Evolutionary conservation across 2,329 filamentous ascomycete species (phyloP).

Genomic region (Fusarium duplospermum): DNA sequence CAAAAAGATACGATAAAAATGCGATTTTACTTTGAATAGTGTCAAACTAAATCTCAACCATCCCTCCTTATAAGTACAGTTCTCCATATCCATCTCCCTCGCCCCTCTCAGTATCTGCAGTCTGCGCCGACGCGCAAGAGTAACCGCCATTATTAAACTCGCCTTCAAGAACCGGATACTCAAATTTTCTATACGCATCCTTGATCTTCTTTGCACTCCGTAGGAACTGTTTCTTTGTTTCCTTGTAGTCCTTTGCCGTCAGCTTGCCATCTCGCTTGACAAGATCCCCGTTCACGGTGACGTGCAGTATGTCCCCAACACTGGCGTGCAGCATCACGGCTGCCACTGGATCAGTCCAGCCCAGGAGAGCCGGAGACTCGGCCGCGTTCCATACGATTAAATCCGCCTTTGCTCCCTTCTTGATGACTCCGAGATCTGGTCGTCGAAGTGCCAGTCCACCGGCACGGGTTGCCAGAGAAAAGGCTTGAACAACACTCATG

Average conservation of each 20-base stretch:
- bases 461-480: slow-evolving; percentile 64
- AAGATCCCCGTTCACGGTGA: slow-evolving; percentile 55
- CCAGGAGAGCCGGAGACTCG: slow-evolving; percentile 60
- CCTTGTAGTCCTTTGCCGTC: slow-evolving; percentile 42
- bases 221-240: slow-evolving; percentile 48
- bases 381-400: slow-evolving; percentile 64
- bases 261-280: slow-evolving; percentile 58
- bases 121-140: background rate
- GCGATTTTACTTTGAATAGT: background rate
- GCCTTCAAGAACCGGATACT: slow-evolving; percentile 44
- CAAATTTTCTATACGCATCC: slow-evolving; percentile 36
- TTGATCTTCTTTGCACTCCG: slow-evolving; percentile 50
- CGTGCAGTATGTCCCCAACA: slow-evolving; percentile 63
- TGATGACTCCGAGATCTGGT: slow-evolving; percentile 62
- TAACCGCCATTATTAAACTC: slow-evolving; percentile 28
- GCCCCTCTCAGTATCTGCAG: slow-evolving; percentile 3
- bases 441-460: slow-evolving; percentile 64
- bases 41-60: background rate
- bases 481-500: slow-evolving; percentile 66
- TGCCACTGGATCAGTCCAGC: slow-evolving; percentile 66
- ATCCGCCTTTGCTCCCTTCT: slow-evolving; percentile 64
- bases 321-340: slow-evolving; percentile 67
- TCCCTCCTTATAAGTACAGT: background rate
- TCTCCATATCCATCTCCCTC: slow-evolving; percentile 11
- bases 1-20: background rate